These are phyloP conservation scores for Polygonum maritimum DNA, from an alignment of 148 eudicot genomes.

Conservation along the genomic window DNA sequence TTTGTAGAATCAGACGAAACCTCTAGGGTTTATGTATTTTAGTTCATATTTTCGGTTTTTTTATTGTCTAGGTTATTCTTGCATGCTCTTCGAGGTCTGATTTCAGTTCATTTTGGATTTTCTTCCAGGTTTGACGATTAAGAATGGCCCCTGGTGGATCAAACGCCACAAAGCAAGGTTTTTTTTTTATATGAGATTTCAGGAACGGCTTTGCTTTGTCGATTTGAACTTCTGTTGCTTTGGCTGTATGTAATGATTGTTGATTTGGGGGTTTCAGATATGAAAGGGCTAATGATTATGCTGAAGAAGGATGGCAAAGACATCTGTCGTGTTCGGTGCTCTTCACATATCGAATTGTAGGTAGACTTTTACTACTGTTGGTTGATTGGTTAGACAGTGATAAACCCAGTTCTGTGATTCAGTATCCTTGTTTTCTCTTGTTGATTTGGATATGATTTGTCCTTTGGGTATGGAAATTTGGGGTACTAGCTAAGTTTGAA, in stretches of 20 bases:
- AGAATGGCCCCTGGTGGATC: neutral
- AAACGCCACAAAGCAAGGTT: neutral
- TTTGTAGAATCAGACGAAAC: neutral
- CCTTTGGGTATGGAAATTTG: neutral
- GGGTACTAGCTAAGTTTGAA: neutral
- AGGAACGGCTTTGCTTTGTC: neutral
- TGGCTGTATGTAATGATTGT: neutral
- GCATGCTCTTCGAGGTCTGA: neutral
- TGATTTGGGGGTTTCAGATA: neutral
- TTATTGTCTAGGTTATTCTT: neutral
- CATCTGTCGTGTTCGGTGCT: neutral
- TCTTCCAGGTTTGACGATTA: neutral
- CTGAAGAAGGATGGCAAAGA: conserved; percentile 3
- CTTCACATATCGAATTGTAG: neutral
- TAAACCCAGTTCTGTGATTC: neutral
- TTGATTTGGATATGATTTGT: neutral
- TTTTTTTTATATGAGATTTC: neutral
- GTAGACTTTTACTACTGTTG: neutral
- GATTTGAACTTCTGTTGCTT: neutral
- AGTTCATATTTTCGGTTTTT: neutral
- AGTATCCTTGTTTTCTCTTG: neutral
- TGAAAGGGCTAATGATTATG: neutral
- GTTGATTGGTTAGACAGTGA: neutral
- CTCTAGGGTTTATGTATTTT: neutral
- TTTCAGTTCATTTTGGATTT: neutral